Evolutionary conservation across 2,329 filamentous ascomycete genomes (phyloP), one percentile per base, ranked within the genome.

Genomic region (Mycocentrospora acerina): DNA sequence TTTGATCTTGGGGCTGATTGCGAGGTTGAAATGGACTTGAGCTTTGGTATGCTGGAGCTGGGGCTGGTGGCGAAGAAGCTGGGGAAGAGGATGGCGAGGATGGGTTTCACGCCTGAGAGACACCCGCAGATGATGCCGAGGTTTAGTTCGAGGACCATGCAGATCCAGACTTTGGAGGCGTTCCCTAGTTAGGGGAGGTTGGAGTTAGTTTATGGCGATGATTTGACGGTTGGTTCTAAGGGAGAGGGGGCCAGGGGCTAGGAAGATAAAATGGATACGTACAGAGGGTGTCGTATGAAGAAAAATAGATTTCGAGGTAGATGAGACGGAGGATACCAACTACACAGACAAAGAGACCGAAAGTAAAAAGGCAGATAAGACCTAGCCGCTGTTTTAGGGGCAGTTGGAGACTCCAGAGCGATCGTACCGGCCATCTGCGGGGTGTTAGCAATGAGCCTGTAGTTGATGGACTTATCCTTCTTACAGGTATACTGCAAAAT

Each of bases 71-170:
- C 30, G 40, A 65, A 63, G 6, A 58, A 9, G 6, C 31, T 29
- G n/a, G 60, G 62, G 34, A 61, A 62, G 16, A 59, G 6, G 22
- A 35, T 38, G 26, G 46, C 49, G n/a, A 66, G 49, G n/a, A 64
- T 42, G 13, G 62, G 59, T 38, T 62, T 62, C 26, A 62, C 52
- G 37, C 58, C 55, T 2, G 56, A 58, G 18, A 66, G 53, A 30
- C 58, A 63, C 22, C 55, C 53, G 38, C 57, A 63, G 12, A 64
- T 57, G 11, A 66, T 53, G 7, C 59, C 62, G 4, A 61, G 33
- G 29, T 64, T 58, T 40, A 55, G 53, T 37, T 66, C 60, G 18
- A 60, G 15, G 17, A 44, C 42, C 34, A 56, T 54, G 19, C 47
- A 22, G 7, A 45, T 32, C 41, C 55, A 65, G 26, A 61, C 41